Evolutionary conservation across 495 filamentous ascomycete genomes (phyloP).

Genomic region (Tuber calosporum): DNA sequence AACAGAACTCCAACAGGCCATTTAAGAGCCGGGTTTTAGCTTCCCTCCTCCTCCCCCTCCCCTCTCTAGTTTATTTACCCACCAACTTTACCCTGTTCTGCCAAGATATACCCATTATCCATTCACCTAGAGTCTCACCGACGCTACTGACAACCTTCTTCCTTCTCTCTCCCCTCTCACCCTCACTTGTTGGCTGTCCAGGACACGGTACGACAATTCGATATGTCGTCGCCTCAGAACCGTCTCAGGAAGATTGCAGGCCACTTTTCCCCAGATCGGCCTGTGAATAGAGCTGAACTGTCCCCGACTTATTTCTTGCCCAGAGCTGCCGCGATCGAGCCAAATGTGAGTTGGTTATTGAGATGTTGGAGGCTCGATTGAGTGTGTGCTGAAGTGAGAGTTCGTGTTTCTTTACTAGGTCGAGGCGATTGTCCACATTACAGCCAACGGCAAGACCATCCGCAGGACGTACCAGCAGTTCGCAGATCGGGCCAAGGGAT

Average conservation of each 20-base stretch:
- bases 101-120: not conserved
- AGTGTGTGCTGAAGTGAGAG: not conserved
- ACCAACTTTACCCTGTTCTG: not conserved
- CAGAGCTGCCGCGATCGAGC: slow-evolving; percentile 82
- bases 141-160: not conserved
- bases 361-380: not conserved
- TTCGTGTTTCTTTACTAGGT: slow-evolving; percentile 47
- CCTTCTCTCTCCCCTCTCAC: not conserved
- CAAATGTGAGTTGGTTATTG: slow-evolving; percentile 53
- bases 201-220: not conserved
- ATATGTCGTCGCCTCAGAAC: slow-evolving; percentile 52
- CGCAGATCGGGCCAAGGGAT: slow-evolving; percentile 73
- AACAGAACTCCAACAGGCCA: not conserved
- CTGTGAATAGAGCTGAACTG: slow-evolving; percentile 54
- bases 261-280: slow-evolving; percentile 17
- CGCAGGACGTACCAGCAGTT: slow-evolving; percentile 69
- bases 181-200: not conserved
- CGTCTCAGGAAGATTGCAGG: slow-evolving; percentile 48
- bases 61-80: not conserved
- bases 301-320: slow-evolving; percentile 86
- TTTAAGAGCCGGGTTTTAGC: not conserved
- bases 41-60: not conserved
- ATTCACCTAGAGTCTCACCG: not conserved
- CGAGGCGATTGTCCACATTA: slow-evolving; percentile 79
- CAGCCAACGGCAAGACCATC: slow-evolving; percentile 65